Conservation (phyloP, 1,284 basidiomycete genomes). For the Stereum hirsutum region DNA sequence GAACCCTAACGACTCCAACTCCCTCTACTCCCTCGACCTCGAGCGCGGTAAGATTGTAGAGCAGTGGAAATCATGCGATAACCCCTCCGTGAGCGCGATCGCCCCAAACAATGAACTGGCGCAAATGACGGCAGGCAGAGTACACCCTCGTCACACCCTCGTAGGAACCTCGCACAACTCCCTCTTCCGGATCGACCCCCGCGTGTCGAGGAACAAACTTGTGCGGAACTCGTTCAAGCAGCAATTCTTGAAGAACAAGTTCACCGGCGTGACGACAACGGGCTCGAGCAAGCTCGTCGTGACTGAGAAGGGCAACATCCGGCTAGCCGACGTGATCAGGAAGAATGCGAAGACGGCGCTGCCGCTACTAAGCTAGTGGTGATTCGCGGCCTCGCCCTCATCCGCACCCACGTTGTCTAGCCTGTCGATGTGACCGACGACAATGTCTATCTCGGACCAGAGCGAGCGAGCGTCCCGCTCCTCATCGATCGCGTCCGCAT, state of each 20-base stretch:
- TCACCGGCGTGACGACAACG: constrained; percentile 90
- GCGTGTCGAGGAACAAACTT: constrained; percentile 84
- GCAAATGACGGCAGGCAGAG: constrained; percentile 88
- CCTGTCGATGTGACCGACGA: too few relatives aligned
- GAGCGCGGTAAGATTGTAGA: constrained; percentile 97
- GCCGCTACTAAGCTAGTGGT: too few relatives aligned
- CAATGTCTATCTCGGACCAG: too few relatives aligned
- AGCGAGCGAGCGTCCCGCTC: too few relatives aligned
- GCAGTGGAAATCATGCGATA: constrained; percentile 95
- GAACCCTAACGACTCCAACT: constrained; percentile 78
- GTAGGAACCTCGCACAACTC: constrained; percentile 92
- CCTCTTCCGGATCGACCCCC: constrained; percentile 96
- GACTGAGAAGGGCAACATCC: constrained; percentile 94
- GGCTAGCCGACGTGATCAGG: constrained; percentile 92
- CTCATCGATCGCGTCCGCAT: too few relatives aligned
- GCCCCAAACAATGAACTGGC: constrained; percentile 94
- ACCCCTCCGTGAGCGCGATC: constrained; percentile 81
- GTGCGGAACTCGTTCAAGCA: constrained; percentile 96
- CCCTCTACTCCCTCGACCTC: constrained; percentile 89
- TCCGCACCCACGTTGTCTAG: too few relatives aligned
- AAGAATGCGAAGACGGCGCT: constrained; percentile 99
- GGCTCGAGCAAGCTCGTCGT: constrained; percentile 84
- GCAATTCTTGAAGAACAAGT: constrained; percentile 92
- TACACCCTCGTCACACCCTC: constrained; percentile 87
- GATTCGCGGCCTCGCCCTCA: too few relatives aligned